Percentiles rank a stretch among this genome's conserved stretches.
Conservation (phyloP, 2,329 filamentous ascomycete genomes). For the Neophaeococcomyces mojaviensis region DNA sequence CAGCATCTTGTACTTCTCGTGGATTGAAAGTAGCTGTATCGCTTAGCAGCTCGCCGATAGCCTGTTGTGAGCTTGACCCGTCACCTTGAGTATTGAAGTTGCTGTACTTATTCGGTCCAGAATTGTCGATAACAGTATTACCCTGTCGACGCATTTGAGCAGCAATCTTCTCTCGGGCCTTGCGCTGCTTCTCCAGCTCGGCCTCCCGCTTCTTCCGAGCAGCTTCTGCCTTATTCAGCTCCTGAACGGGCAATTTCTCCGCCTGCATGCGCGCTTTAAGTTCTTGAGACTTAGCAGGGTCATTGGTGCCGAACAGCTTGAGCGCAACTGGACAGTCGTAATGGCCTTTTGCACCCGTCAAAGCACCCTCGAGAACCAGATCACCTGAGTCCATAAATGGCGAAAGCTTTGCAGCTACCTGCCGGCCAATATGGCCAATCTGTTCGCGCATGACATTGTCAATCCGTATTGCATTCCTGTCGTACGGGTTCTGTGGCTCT, state of each 20-base stretch:
- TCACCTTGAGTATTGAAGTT: constrained; percentile 28
- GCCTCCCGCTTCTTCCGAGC: constrained; percentile 49
- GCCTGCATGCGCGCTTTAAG: constrained; percentile 57
- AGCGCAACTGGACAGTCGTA: constrained; percentile 69
- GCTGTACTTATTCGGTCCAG: constrained; percentile 26
- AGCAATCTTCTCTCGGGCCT: constrained; percentile 25
- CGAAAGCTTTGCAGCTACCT: constrained; percentile 62
- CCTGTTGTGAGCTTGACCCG: constrained; percentile 7
- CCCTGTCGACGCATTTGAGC: constrained; percentile 16
- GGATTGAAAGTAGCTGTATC: constrained; percentile 49
- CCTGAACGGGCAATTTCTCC: constrained; percentile 54
- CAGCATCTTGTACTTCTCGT: constrained; percentile 55
- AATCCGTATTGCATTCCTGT: constrained; percentile 69
- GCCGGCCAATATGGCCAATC: constrained; percentile 69
- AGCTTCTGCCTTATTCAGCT: constrained; percentile 45
- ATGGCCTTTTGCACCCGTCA: constrained; percentile 57
- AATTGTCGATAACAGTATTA: constrained; percentile 14
- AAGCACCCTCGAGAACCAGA: constrained; percentile 59
- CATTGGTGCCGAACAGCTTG: constrained; percentile 60
- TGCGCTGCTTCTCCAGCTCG: constrained; percentile 44
- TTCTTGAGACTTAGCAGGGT: constrained; percentile 43
- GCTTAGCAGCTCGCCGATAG: constrained; percentile 58
- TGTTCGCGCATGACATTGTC: constrained; percentile 68
- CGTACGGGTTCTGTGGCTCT: constrained; percentile 63
- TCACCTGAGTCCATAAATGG: constrained; percentile 47